These are phyloP conservation scores for Letharia lupina DNA, from an alignment of 495 filamentous ascomycete genomes.

Conservation along the genomic window DNA sequence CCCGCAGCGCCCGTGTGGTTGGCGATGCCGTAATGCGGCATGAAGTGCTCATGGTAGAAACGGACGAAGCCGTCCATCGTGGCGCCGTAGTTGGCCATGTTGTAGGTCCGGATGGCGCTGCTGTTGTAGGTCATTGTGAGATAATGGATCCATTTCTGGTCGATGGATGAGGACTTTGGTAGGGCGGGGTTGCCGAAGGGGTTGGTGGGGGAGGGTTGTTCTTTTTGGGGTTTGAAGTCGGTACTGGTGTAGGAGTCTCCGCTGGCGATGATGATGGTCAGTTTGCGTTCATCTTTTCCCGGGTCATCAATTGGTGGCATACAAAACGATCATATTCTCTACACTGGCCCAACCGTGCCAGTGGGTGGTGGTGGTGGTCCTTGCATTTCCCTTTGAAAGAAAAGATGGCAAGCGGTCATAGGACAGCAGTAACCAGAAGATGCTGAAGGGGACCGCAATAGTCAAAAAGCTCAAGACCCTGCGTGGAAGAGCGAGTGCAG, in stretches of 20 bases:
- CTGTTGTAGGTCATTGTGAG: conserved; percentile 55
- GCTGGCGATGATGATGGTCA: background rate
- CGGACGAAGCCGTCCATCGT: conserved; percentile 44
- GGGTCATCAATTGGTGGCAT: background rate
- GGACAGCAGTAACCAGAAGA: background rate
- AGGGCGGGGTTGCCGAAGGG: conserved; percentile 61
- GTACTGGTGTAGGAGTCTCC: conserved; percentile 53
- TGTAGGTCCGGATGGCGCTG: conserved; percentile 52
- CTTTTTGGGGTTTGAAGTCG: conserved; percentile 52
- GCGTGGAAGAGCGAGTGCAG: background rate
- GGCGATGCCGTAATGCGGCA: conserved; percentile 1
- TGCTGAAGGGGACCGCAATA: background rate
- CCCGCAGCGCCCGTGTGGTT: background rate
- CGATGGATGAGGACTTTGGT: conserved; percentile 40
- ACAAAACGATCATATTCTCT: conserved; percentile 16
- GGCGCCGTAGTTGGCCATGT: conserved; percentile 62
- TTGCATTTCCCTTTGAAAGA: background rate
- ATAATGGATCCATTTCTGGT: conserved; percentile 63
- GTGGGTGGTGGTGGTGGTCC: background rate
- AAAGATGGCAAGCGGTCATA: background rate
- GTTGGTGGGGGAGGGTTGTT: conserved; percentile 51
- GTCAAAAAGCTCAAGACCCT: background rate
- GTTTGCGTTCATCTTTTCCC: background rate
- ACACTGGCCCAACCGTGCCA: conserved; percentile 16
- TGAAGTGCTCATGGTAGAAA: conserved; percentile 4